Evolutionary conservation across 2,329 filamentous ascomycete species (phyloP).

Genomic region (Harringtonia aguacate): DNA sequence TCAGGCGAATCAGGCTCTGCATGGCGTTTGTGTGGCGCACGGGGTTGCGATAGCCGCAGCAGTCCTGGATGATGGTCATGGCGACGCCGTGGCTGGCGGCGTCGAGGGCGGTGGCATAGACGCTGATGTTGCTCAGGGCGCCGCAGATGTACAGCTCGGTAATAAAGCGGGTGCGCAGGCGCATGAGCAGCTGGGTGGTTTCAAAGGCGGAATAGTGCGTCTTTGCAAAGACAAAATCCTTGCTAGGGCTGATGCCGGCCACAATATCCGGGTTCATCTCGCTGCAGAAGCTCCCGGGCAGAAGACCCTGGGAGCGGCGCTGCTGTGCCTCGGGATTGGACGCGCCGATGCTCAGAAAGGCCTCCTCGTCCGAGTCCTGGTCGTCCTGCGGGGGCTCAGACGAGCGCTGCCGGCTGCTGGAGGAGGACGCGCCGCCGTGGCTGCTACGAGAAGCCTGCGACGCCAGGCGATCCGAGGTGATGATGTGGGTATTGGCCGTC

Average conservation of each 20-base stretch:
- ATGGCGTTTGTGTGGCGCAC: constrained; percentile 61
- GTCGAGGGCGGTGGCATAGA: constrained; percentile 86
- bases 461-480: constrained; percentile 36
- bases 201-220: constrained; percentile 82
- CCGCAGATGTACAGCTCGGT: constrained; percentile 88
- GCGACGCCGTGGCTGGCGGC: constrained; percentile 77
- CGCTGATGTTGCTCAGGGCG: constrained; percentile 73
- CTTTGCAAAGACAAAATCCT: constrained; percentile 51
- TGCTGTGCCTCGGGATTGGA: constrained; percentile 9
- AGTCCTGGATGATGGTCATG: constrained; percentile 84
- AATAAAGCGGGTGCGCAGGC: constrained; percentile 75
- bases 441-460: neutral
- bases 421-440: neutral
- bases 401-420: neutral
- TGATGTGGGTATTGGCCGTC: constrained; percentile 40
- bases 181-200: constrained; percentile 59
- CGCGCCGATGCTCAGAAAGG: constrained; percentile 16
- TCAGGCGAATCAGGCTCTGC: constrained; percentile 58
- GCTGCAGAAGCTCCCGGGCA: constrained; percentile 31
- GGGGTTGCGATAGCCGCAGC: constrained; percentile 67
- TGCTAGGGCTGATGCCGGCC: constrained; percentile 28
- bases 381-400: constrained; percentile 17
- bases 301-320: constrained; percentile 27
- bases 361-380: constrained; percentile 26
- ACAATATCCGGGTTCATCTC: constrained; percentile 33